phyloP scores from a whole-genome alignment of 1,139 yeast species.

The Suhomyces atakaporum region DNA sequence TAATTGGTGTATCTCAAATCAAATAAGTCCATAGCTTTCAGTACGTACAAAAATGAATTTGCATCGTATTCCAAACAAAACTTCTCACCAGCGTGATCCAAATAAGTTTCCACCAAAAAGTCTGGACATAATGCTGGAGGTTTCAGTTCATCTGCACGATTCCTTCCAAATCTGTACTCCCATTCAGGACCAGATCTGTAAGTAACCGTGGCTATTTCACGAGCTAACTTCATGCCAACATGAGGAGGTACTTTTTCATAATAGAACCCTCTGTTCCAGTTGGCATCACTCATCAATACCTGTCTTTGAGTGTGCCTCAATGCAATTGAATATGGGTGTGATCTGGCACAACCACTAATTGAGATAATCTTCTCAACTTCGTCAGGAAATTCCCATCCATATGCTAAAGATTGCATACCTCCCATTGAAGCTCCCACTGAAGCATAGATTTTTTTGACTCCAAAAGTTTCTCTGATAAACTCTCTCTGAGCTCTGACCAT shows the following conservation, averaged over 20 bases:
- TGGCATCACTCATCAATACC: slow-evolving; percentile 90
- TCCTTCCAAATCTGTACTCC: slow-evolving; percentile 90
- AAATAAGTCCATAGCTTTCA: slow-evolving; percentile 93
- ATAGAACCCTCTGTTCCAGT: slow-evolving; percentile 91
- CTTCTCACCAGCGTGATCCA: slow-evolving; percentile 94
- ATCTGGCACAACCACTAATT: slow-evolving; percentile 88
- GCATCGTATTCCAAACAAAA: slow-evolving; percentile 91
- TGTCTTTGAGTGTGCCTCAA: slow-evolving; percentile 92
- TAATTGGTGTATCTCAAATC: slow-evolving; percentile 66
- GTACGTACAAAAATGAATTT: slow-evolving; percentile 80
- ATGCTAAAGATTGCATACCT: slow-evolving; percentile 93
- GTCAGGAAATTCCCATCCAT: slow-evolving; percentile 80
- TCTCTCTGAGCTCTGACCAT: slow-evolving; percentile 89
- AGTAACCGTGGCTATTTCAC: slow-evolving; percentile 92
- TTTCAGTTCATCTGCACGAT: slow-evolving; percentile 75
- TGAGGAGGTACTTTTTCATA: slow-evolving; percentile 81
- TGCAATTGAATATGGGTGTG: slow-evolving; percentile 93
- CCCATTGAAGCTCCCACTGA: slow-evolving; percentile 95
- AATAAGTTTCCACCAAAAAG: slow-evolving; percentile 84
- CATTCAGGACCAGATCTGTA: slow-evolving; percentile 96
- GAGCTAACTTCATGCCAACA: slow-evolving; percentile 89
- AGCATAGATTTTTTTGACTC: slow-evolving; percentile 67
- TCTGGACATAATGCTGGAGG: slow-evolving; percentile 93
- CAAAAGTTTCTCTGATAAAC: slow-evolving; percentile 60
- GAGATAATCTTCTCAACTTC: slow-evolving; percentile 71